Conservation (phyloP, 306 rosid genomes). For the Mimosa pudica region DNA sequence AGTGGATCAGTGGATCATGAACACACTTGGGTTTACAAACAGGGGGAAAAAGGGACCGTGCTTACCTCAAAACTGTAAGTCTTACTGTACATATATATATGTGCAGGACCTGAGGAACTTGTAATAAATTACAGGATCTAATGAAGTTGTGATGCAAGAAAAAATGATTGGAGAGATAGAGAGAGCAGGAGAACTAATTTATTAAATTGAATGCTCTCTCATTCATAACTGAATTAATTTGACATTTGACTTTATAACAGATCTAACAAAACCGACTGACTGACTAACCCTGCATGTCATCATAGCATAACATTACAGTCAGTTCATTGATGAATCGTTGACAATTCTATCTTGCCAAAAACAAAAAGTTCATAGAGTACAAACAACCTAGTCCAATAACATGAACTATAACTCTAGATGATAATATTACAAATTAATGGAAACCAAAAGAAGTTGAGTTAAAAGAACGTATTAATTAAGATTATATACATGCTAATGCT, state of each 20-base stretch:
- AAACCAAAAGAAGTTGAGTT: not conserved
- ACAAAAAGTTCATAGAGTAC: not conserved
- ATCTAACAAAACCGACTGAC: not conserved
- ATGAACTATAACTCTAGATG: not conserved
- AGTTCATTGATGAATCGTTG: not conserved
- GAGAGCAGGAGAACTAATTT: not conserved
- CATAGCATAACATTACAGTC: not conserved
- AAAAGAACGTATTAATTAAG: not conserved
- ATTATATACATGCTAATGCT: constrained; percentile 15
- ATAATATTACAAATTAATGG: not conserved
- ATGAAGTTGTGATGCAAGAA: not conserved
- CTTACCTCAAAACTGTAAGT: too few species aligned
- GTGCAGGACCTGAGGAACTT: too few species aligned
- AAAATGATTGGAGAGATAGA: not conserved
- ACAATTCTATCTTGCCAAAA: not conserved
- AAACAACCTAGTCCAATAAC: not conserved
- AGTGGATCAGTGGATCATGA: too few species aligned
- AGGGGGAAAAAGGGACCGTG: too few species aligned
- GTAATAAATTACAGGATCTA: too few species aligned
- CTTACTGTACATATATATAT: too few species aligned
- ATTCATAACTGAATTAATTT: not conserved
- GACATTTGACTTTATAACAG: not conserved
- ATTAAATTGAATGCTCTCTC: not conserved
- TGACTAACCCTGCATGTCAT: not conserved
- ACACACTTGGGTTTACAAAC: too few species aligned